Conservation (phyloP, 2,329 filamentous ascomycete genomes). For the Colletotrichum cordylinicola region DNA sequence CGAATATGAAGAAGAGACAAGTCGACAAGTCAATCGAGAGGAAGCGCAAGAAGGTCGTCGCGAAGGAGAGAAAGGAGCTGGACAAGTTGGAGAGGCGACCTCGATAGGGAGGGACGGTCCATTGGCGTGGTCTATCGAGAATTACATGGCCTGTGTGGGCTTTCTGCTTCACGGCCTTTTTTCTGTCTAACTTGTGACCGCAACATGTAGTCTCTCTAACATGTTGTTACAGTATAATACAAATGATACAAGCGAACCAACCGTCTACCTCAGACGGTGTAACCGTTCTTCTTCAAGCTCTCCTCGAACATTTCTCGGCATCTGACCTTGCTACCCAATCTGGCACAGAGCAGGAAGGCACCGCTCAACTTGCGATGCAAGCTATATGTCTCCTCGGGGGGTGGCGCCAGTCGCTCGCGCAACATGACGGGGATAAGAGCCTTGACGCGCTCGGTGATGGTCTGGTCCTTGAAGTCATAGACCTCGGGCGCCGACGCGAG, state of each 20-base stretch:
- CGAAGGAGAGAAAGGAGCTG: conserved; percentile 84
- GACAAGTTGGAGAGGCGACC: conserved; percentile 37
- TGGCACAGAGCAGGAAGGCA: conserved; percentile 90
- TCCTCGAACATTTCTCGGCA: conserved; percentile 82
- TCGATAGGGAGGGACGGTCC: neutral
- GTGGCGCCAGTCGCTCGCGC: conserved; percentile 83
- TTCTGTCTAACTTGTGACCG: neutral
- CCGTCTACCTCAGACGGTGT: neutral
- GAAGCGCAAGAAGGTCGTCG: conserved; percentile 85
- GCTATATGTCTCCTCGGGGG: conserved; percentile 97
- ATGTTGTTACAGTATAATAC: conserved; percentile 15
- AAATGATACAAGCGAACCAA: conserved; percentile 7
- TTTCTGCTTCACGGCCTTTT: neutral
- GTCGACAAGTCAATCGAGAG: conserved; percentile 85
- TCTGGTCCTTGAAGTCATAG: conserved; percentile 94
- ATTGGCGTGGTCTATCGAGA: neutral
- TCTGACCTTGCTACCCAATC: conserved; percentile 80
- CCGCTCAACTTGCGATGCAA: conserved; percentile 94
- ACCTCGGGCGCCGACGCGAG: conserved; percentile 75
- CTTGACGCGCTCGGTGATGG: conserved; percentile 93
- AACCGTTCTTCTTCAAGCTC: conserved; percentile 47
- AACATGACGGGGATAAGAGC: conserved; percentile 92
- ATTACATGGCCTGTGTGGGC: neutral
- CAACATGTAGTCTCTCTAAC: neutral
- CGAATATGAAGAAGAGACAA: conserved; percentile 84